phyloP scores from a whole-genome alignment of 1,139 yeast species.

The Debaryomycetaceae sp. region DNA sequence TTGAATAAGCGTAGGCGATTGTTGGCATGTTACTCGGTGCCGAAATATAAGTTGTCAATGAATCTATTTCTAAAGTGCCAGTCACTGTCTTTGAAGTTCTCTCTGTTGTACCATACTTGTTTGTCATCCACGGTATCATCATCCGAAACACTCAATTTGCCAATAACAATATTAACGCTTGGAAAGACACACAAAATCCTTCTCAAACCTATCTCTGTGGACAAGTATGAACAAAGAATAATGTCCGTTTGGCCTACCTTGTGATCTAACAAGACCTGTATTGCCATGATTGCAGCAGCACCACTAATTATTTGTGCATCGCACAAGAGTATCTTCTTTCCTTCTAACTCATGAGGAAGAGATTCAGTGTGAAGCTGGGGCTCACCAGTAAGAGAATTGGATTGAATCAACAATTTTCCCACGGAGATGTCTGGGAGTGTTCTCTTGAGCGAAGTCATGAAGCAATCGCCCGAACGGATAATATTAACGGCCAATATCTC shows the following conservation, averaged over 20 bases:
- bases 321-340: slow-evolving; percentile 58
- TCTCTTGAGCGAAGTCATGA: slow-evolving; percentile 70
- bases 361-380: slow-evolving; percentile 83
- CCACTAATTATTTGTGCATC: slow-evolving; percentile 92
- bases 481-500: slow-evolving; percentile 70
- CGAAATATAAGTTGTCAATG: slow-evolving; percentile 77
- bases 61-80: slow-evolving; percentile 71
- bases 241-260: slow-evolving; percentile 63
- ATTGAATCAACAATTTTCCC: slow-evolving; percentile 83
- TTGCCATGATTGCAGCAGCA: slow-evolving; percentile 92
- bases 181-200: slow-evolving; percentile 75
- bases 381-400: slow-evolving; percentile 86
- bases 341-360: slow-evolving; percentile 42
- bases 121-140: slow-evolving; percentile 11
- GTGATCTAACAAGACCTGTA: slow-evolving; percentile 82
- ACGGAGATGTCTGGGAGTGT: slow-evolving; percentile 73
- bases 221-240: slow-evolving; percentile 64
- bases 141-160: slow-evolving; percentile 51
- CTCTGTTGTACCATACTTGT: slow-evolving; percentile 27
- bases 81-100: slow-evolving; percentile 39
- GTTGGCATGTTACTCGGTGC: slow-evolving; percentile 42
- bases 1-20: too few relatives aligned
- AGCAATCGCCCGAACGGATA: slow-evolving; percentile 91
- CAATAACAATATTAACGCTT: slow-evolving; percentile 63
- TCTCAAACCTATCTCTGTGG: slow-evolving; percentile 79